Base-by-base conservation (phyloP, 2,329 filamentous ascomycete species). In the Microcyclosporella mali region DNA sequence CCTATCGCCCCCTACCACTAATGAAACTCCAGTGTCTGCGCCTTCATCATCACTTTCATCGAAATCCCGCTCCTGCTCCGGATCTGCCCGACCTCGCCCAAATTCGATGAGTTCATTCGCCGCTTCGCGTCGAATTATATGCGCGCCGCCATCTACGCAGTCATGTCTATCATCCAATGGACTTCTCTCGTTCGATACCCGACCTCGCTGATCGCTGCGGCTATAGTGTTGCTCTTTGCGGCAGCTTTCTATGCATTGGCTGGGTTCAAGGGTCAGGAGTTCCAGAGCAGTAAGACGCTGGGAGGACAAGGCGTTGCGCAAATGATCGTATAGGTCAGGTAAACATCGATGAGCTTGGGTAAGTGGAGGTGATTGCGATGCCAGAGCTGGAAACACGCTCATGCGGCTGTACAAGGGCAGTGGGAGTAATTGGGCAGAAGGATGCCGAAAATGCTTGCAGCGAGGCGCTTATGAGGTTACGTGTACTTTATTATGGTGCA, bases 81-180 rank as follows among this genome's bases (percentile, higher is more conserved):
- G 69, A 95, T 98, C 71, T 98, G 92, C 73, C 92, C 92, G 45
- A 98, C 92, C 4, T 97, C 90, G 11, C 69, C 82, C 52, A 81
- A 78, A 53, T 98, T 98, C 70, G 92, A 98, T 66, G 73, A 71
- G 54, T 83, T 88, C 64, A 90, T 98, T 67, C 88, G 90, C 68
- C 83, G 79, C 61, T 86, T 98, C 73, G 88, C 88, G 51, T 94
- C 89, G 46, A 97, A 95, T 74, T 97, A 89, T 73, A 94, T 92
- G 82, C 88, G 92, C 68, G 90, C 90, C 15, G 84, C 73, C 45
- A 84, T 94, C 63, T 98, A 98, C 69, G 69, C 70, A 45, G 70
- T 79, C 63, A 90, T 97, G 85, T 85, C 80, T 56, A 62, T 83
- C 38, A 66, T 94, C 34, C 88, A 95, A 68, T 97, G 86, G 79